Percentiles rank a stretch among this genome's conserved stretches.
These are phyloP conservation scores for Suillus tomentosus DNA, from an alignment of 768 basidiomycete species.

Conservation along the genomic window DNA sequence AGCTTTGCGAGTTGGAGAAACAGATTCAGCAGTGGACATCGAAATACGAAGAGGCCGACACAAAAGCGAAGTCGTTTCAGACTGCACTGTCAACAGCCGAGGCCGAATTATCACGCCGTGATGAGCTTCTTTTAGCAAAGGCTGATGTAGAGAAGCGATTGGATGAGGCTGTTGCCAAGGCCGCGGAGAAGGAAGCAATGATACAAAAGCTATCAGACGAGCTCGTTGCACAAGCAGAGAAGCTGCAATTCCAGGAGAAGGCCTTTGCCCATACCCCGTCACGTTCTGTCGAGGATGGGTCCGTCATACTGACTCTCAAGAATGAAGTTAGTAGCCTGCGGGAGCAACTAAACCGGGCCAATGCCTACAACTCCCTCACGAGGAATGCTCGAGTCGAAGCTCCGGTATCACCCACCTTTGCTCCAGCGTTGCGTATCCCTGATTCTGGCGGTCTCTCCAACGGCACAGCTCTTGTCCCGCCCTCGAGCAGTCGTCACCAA, in stretches of 20 bases:
- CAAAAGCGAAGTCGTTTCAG: conserved; percentile 72
- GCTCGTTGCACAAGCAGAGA: conserved; percentile 66
- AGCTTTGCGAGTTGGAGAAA: conserved; percentile 77
- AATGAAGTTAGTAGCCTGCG: conserved; percentile 90
- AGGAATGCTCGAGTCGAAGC: conserved; percentile 69
- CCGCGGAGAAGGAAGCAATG: conserved; percentile 79
- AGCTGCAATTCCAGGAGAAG: conserved; percentile 77
- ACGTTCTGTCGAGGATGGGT: conserved; percentile 78
- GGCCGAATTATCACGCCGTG: conserved; percentile 68
- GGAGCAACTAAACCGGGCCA: conserved; percentile 95
- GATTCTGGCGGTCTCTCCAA: conserved; percentile 46
- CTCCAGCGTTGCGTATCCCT: conserved; percentile 67
- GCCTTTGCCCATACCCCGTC: conserved; percentile 62
- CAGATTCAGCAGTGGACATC: conserved; percentile 84
- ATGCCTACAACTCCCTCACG: conserved; percentile 86
- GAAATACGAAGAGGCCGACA: conserved; percentile 86
- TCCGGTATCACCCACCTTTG: conserved; percentile 84
- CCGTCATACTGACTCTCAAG: conserved; percentile 86
- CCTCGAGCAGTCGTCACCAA: conserved; percentile 59
- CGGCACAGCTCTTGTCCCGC: conserved; percentile 42
- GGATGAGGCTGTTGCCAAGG: conserved; percentile 73
- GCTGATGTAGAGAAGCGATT: conserved; percentile 77
- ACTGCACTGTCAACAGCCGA: conserved; percentile 69
- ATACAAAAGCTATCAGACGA: conserved; percentile 84
- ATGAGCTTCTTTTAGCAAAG: conserved; percentile 75